A percentile compares a stretch with the other conserved stretches of the same genome.
These are phyloP conservation scores for Pseudogymnoascus sp. DNA, from an alignment of 2,329 filamentous ascomycete genomes.

Conservation along the genomic window DNA sequence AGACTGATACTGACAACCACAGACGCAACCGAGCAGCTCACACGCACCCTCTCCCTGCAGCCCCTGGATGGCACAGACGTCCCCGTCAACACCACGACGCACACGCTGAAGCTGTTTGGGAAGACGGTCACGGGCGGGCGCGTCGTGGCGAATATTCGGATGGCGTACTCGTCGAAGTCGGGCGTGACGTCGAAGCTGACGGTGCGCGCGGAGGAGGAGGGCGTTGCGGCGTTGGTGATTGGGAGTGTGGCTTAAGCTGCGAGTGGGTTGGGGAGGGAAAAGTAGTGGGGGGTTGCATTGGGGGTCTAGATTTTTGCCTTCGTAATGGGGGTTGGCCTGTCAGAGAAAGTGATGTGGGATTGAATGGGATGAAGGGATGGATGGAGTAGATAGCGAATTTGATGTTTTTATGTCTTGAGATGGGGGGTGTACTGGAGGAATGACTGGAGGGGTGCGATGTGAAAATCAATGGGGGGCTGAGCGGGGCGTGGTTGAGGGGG, in stretches of 20 bases:
- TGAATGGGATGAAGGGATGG: not conserved
- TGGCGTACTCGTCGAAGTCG: conserved; percentile 88
- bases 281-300: not conserved
- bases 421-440: not conserved
- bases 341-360: not conserved
- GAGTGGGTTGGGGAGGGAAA: not conserved
- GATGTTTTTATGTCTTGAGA: conserved; percentile 4
- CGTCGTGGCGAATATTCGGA: conserved; percentile 79
- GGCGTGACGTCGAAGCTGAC: conserved; percentile 96
- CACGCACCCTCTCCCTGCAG: conserved; percentile 80
- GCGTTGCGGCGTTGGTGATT: conserved; percentile 76
- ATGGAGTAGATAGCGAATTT: conserved; percentile 6
- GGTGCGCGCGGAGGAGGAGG: conserved; percentile 86
- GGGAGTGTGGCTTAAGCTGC: conserved; percentile 59
- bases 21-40: conserved; percentile 90
- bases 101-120: conserved; percentile 91
- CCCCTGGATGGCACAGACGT: conserved; percentile 92
- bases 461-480: not conserved
- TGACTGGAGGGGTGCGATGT: not conserved
- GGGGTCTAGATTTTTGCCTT: not conserved
- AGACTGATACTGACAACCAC: conserved; percentile 24
- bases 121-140: conserved; percentile 89
- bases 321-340: not conserved
- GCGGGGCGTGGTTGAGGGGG: no score
- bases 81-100: conserved; percentile 77